Base-by-base conservation (phyloP, 2,329 filamentous ascomycete genomes). In the Verticillium nubilum region DNA sequence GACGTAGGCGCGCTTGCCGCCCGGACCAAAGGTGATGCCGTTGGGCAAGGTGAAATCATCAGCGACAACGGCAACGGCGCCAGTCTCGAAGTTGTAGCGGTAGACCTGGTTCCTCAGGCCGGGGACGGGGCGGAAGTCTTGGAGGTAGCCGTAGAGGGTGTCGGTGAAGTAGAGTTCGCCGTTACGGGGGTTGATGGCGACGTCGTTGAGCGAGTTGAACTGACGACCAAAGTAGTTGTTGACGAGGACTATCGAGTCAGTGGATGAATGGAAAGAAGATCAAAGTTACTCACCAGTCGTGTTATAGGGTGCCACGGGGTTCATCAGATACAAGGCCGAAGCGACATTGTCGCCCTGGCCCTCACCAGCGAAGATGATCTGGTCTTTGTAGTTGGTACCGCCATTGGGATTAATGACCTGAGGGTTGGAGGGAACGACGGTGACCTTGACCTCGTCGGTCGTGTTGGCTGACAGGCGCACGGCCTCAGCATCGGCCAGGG, bases 81-180 rank as follows among this genome's bases (percentile, higher is more conserved):
- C 80, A 0, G 79, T 85, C 0, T 62, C 65, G 1, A 78, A 76
- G 52, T 83, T 78, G 53, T 81, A 80, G 2, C 83, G 78, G 67
- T 87, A 88, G 0, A 87, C 82, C 65, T 87, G 85, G 60, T 80
- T 81, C 4, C 76, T 81, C 12, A 86, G 67, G 0, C 78, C 78
- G 0, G 84, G 84, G 5, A 68, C 63, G 0, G 80, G 80, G 0
- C 85, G 76, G 64, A 87, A 86, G 26, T 82, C 75, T 66, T 87
- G 85, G 50, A 82, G 74, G 61, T 76, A 82, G 3, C 83, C 86
- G 63, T 88, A 88, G 7, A 79, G 75, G 0, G 82, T 80, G 60
- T 88, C 85, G 1, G 85, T 88, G 65, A 88, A 87, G 73, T 86
- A 88, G n/a, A 88, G 72, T 27, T 84, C 78, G n/a, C 78, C 76